Base-by-base conservation (phyloP, 2,329 filamentous ascomycete species). In the Ophiostoma novo-ulmi region DNA sequence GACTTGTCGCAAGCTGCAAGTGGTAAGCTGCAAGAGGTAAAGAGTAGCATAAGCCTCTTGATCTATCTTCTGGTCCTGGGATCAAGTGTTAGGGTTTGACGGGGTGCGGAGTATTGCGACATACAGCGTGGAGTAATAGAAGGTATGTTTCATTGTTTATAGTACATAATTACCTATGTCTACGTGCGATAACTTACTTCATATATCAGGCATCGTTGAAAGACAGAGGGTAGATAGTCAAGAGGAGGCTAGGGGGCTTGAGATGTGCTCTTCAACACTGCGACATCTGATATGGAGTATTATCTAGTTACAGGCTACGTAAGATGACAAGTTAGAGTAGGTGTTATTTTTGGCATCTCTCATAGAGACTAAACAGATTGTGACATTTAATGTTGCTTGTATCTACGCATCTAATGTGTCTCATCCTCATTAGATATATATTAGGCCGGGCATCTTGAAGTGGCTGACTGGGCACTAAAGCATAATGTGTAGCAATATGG, bases 291-390 rank as follows among this genome's bases (percentile, higher is more conserved):
- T 26, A 63, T 20, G 58, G 58, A 63, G 26, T 13, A 35, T 26
- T 63, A 52, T 31, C 31, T n/a, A 26, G 52, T 58, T 58, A 63
- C 58, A 63, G 26, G 26, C 41, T 20, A 44, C 41, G 22, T 58
- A 63, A 63, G 58, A 14, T 26, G 58, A 61, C 58, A 26, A 36
- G 14, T 17, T 61, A 35, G 58, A 63, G 7, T 13, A 63, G 26
- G 58, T 26, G 58, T 63, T 63, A 35, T 63, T 31, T 63, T 63
- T 63, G 58, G 58, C 22, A 63, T 63, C 14, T 13, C 7, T 55
- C 2, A 2, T 11, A 17, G 58, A 61, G 13, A 35, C 11, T 14
- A 6, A 14, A 31, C 13, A 61, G n/a, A 13, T 35, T 61, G 55
- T 61, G 26, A 63, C 2, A 20, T 63, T 20, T 5, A n/a, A 31